Conservation (phyloP, 176 grass and related monocot species). For the Carex scoparia region DNA sequence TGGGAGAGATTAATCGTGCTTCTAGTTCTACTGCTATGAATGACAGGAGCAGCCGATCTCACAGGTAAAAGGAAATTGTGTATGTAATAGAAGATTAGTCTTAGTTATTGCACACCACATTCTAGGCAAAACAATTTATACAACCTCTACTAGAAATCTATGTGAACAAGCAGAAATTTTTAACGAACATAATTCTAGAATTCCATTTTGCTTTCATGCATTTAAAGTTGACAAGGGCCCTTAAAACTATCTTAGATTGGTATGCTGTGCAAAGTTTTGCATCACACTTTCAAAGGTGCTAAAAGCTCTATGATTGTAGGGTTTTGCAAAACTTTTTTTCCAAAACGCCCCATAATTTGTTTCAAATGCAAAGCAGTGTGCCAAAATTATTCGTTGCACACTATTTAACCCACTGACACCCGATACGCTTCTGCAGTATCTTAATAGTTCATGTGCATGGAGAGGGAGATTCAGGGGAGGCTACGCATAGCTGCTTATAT, state of each 20-base stretch:
- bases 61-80: slow-evolving; percentile 40
- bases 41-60: slow-evolving; percentile 76
- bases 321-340: slow-evolving; percentile 16
- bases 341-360: neutral
- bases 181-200: neutral
- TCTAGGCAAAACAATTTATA: neutral
- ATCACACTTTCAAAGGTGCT: neutral
- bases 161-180: neutral
- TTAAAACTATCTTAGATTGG: neutral
- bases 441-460: slow-evolving; percentile 85
- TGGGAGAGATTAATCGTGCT: slow-evolving; percentile 71
- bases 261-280: neutral
- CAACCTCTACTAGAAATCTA: neutral
- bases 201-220: neutral
- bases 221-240: neutral
- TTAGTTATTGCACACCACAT: neutral
- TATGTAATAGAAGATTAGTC: neutral
- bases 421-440: slow-evolving; percentile 40
- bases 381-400: slow-evolving; percentile 9
- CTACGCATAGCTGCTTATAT: slow-evolving; percentile 56
- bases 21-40: slow-evolving; percentile 79
- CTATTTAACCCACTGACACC: slow-evolving; percentile 15
- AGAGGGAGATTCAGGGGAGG: slow-evolving; percentile 50
- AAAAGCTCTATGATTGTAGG: neutral
- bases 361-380: neutral